Base-by-base conservation (phyloP, 2,329 filamentous ascomycete species). In the Ophiosphaerella narmari region DNA sequence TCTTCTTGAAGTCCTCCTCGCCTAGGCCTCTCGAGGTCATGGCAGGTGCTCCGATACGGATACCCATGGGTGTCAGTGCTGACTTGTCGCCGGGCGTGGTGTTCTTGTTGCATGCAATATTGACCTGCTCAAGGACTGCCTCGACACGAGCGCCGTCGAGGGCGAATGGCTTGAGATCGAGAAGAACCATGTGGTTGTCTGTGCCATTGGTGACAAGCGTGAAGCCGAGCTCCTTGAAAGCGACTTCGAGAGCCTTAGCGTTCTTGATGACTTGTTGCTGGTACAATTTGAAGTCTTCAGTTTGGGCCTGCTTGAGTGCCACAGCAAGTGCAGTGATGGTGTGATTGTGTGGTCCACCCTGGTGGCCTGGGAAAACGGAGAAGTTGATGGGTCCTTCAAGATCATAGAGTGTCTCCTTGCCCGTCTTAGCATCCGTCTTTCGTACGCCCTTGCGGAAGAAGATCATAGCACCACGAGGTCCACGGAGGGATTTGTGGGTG, bases 31-130 rank as follows among this genome's bases (percentile, higher is more conserved):
- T 86, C 14, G 91, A 96, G 18, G 94, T 97, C 94, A 99, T 99
- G 62, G 94, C 94, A 0, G 94, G 94, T 0, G 93, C 94, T 48
- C 94, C 94, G 77, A 99, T 92, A 60, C 94, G 88, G 59, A 99
- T 82, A 57, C 94, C 94, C 60, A 93, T 93, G 12, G 94, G 94
- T 58, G 93, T 90, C 69, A 99, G 84, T 1, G 94, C 94, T 1
- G 91, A 96, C 71, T 88, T 90, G 77, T 99, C 94, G 37, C 93
- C 94, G 1, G 94, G 94, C 0, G 97, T 93, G 7, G 94, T 97
- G 79, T 99, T 99, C 83, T 99, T 99, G 82, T 99, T 99, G 72
- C 90, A 89, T n/a, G 94, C 94, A 44, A 97, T 93, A 65, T 93
- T 93, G 60, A 95, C 91, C 39, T 96, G 85, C 74, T 97, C 92